Evolutionary conservation across 1,284 basidiomycete genomes (phyloP), one percentile per base, ranked within the genome.

Genomic region (Rhizoctonia solani): DNA sequence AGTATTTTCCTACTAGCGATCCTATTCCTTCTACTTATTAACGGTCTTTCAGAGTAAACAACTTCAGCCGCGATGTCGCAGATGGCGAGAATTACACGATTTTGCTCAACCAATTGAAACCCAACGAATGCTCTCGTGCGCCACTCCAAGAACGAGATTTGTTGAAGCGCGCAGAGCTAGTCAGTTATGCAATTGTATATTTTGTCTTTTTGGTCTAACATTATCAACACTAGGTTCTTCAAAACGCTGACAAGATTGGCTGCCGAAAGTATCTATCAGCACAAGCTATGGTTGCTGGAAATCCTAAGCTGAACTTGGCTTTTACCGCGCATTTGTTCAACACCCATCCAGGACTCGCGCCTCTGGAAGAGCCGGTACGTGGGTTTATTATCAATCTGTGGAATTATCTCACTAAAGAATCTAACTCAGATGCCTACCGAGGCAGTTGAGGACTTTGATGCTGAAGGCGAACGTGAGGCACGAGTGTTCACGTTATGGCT

Each of bases 251-350:
- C 70, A 84, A 82, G 61, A 98, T 99, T 72, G 93, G 92, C 25
- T 98, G 96, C 80, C 85, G 95, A 72, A 97, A 98, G 76, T 99
- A 97, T 81, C 83, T 99, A 32, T 96, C 96, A 0, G 87, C 93
- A 0, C 89, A 92, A 23, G 92, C 95, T 16, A 88, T 99, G 72
- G 85, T 98, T 23, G 81, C 93, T 3, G 96, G 97, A 19, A 99
- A 99, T 77, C 95, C 95, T n/a, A 95, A 96, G 75, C 85, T 99
- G 53, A 99, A 99, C 79, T 88, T 99, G 69, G 96, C 97, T 3
- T 99, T 98, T 77, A 96, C 98, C 66, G 96, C 97, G 53, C 95
- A 98, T 78, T 85, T 99, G 63, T 99, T 99, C 87, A 99, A 99
- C 83, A 98, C 93, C 1, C 90, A 93, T 80, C 96, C 96, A 0